phyloP scores from a whole-genome alignment of 129 eudicot species.

The Mikania micrantha region DNA sequence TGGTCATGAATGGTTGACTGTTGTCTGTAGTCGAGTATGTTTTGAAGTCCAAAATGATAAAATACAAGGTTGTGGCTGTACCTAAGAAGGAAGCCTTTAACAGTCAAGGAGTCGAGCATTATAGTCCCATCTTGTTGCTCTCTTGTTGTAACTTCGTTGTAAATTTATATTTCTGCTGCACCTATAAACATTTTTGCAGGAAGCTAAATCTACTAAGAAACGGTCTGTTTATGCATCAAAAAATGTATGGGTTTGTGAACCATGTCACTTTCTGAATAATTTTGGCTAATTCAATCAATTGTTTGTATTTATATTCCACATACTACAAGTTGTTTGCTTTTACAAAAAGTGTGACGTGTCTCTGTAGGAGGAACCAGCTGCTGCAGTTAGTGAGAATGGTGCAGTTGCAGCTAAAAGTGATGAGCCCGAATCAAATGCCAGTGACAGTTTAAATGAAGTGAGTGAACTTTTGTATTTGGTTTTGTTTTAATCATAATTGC shows the following conservation, averaged over 20 bases:
- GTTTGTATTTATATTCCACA: no score
- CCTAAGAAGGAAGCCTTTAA: constrained; percentile 25
- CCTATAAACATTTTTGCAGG: constrained; percentile 17
- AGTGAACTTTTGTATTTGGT: neutral
- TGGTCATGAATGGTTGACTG: no score
- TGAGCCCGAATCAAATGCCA: constrained; percentile 43
- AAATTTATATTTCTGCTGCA: neutral
- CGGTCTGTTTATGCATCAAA: neutral
- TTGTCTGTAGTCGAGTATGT: no score
- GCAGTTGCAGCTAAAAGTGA: constrained; percentile 35
- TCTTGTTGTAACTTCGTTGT: neutral
- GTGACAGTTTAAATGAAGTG: constrained; percentile 32
- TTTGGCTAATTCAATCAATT: neutral
- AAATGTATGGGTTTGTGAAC: neutral
- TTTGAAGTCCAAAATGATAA: neutral
- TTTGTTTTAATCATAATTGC: neutral
- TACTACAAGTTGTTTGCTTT: neutral
- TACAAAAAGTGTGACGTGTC: neutral
- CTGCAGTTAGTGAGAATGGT: constrained; percentile 30
- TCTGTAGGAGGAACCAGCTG: constrained; percentile 25
- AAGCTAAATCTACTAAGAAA: constrained; percentile 13
- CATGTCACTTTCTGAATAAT: neutral
- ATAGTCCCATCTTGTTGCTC: neutral
- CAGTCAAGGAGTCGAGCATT: constrained; percentile 26
- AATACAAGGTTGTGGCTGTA: constrained; percentile 4